Conservation (phyloP, 139 green algal genomes). For the Haematococcus lacustris region DNA sequence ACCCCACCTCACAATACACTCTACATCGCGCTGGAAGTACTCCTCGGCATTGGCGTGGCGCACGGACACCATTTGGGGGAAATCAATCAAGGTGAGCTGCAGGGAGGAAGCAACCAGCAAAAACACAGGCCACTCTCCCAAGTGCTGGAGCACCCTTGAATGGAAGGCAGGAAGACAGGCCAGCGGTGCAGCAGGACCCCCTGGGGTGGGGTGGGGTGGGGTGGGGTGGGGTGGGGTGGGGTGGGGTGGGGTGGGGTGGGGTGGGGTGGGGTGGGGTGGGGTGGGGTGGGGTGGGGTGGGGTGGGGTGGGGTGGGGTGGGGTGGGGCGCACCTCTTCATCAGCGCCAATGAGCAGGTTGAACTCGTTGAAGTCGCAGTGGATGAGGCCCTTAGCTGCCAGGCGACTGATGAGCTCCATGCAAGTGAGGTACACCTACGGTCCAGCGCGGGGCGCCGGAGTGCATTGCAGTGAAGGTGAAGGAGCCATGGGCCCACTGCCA, state of each 20-base stretch:
- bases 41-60: slow-evolving; percentile 84
- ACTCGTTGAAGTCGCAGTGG: slow-evolving; percentile 99
- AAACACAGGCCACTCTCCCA: too few species aligned
- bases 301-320: too few species aligned
- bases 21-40: slow-evolving; percentile 90
- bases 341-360: slow-evolving; percentile 81
- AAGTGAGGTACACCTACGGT: slow-evolving; percentile 57
- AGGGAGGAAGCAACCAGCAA: too few species aligned
- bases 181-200: too few species aligned
- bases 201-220: too few species aligned
- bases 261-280: too few species aligned
- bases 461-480: neutral
- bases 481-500: too few species aligned
- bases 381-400: slow-evolving; percentile 80
- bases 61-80: slow-evolving; percentile 96
- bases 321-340: slow-evolving; percentile 11
- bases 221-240: too few species aligned
- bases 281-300: too few species aligned
- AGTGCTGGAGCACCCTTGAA: too few species aligned
- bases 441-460: slow-evolving; percentile 7
- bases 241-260: too few species aligned
- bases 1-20: slow-evolving; percentile 69
- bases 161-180: too few species aligned
- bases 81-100: slow-evolving; percentile 89
- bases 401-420: slow-evolving; percentile 73